phyloP scores from a whole-genome alignment of 139 green algal genomes.

The Astrephomene gubernaculifera region DNA sequence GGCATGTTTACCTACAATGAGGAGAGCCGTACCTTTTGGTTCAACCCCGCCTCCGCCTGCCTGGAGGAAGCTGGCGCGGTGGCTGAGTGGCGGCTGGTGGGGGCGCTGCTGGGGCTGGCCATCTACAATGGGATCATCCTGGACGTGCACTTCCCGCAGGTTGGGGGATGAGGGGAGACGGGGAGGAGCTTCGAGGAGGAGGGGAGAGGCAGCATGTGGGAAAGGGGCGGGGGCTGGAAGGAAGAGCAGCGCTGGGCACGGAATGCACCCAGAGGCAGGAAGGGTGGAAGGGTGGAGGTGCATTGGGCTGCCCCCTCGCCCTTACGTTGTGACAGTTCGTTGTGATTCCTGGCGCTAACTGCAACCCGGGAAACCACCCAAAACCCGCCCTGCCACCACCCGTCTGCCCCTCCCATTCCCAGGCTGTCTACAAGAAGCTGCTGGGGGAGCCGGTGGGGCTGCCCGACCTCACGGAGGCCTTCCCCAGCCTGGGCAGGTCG shows the following conservation, averaged over 20 bases:
- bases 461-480: slow-evolving; percentile 67
- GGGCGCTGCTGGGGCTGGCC: slow-evolving; percentile 78
- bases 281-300: too few relatives aligned
- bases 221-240: not conserved
- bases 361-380: too few relatives aligned
- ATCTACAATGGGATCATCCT: slow-evolving; percentile 90
- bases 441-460: slow-evolving; percentile 60
- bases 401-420: not conserved
- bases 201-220: too few relatives aligned
- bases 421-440: slow-evolving; percentile 82
- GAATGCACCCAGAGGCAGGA: too few relatives aligned
- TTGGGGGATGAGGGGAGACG: not conserved
- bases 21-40: slow-evolving; percentile 70
- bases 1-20: slow-evolving; percentile 90
- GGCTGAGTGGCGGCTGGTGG: slow-evolving; percentile 69
- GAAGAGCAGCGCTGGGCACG: too few relatives aligned
- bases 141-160: slow-evolving; percentile 80
- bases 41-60: slow-evolving; percentile 47
- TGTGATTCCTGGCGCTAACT: too few relatives aligned
- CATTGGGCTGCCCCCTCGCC: too few relatives aligned
- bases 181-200: too few relatives aligned
- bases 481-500: slow-evolving; percentile 70
- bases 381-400: too few relatives aligned
- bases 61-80: not conserved
- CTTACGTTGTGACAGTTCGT: too few relatives aligned